Percentiles rank a stretch among this genome's conserved stretches.
phyloP scores from a whole-genome alignment of 2,329 filamentous ascomycete species.

The Fusarium sp. region DNA sequence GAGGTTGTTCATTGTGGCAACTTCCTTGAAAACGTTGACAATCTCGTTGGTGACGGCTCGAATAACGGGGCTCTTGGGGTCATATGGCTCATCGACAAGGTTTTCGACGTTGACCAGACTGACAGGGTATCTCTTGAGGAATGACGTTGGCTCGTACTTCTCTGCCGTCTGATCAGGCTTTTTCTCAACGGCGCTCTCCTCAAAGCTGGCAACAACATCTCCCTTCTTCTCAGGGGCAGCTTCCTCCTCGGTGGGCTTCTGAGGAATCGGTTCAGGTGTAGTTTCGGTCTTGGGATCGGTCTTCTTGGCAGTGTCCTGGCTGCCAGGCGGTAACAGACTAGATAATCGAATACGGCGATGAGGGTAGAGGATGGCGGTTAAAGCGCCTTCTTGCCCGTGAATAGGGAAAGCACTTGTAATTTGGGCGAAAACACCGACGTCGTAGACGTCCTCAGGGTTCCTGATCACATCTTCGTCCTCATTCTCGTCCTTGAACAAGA shows the following conservation, averaged over 20 bases:
- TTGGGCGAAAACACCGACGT: slow-evolving; percentile 96
- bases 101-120: slow-evolving; percentile 97
- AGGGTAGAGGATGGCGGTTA: slow-evolving; percentile 96
- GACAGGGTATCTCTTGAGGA: slow-evolving; percentile 90
- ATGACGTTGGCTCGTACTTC: slow-evolving; percentile 88
- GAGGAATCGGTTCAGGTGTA: slow-evolving; percentile 70
- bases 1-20: slow-evolving; percentile 91
- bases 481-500: slow-evolving; percentile 96
- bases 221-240: slow-evolving; percentile 78
- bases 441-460: slow-evolving; percentile 90
- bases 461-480: slow-evolving; percentile 95
- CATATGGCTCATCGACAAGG: slow-evolving; percentile 86
- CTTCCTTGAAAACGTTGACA: slow-evolving; percentile 98
- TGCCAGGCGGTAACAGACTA: slow-evolving; percentile 78
- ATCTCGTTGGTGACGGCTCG: slow-evolving; percentile 96
- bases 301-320: slow-evolving; percentile 64
- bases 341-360: slow-evolving; percentile 95
- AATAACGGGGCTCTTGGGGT: slow-evolving; percentile 89
- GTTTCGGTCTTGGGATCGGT: slow-evolving; percentile 63
- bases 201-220: slow-evolving; percentile 96
- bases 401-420: slow-evolving; percentile 97
- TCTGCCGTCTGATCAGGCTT: slow-evolving; percentile 64
- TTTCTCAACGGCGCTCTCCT: slow-evolving; percentile 79
- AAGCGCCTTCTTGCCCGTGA: slow-evolving; percentile 82
- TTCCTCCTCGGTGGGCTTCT: slow-evolving; percentile 67